Evolutionary conservation across 140 eudicot genomes (phyloP).

Genomic region (Erigeron philadelphicus): DNA sequence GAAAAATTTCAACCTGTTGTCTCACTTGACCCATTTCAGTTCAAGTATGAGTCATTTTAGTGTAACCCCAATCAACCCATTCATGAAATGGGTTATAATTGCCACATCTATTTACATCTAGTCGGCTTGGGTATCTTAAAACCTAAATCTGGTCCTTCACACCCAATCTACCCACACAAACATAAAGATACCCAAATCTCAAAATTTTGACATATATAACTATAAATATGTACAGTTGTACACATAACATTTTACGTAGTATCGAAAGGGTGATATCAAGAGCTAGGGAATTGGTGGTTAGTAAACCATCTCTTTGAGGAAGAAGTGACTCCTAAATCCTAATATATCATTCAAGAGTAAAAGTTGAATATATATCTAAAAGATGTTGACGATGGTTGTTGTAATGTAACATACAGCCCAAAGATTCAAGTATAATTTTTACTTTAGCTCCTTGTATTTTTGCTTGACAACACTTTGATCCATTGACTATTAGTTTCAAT

Average conservation of each 20-base stretch:
- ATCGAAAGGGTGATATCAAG: neutral
- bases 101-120: neutral
- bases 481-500: conserved; percentile 17
- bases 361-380: conserved; percentile 18
- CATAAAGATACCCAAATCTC: neutral
- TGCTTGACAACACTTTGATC: conserved; percentile 5
- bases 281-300: conserved; percentile 18
- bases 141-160: neutral
- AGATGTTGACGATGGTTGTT: conserved; percentile 24
- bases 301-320: conserved; percentile 20
- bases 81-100: neutral
- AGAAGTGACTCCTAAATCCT: conserved; percentile 5
- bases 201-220: neutral
- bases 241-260: neutral
- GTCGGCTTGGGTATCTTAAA: neutral
- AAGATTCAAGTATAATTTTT: conserved; percentile 6
- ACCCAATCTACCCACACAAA: neutral
- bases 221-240: neutral
- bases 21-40: neutral
- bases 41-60: neutral
- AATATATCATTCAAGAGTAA: conserved; percentile 22
- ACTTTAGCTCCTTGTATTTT: conserved; percentile 21
- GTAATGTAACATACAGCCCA: conserved; percentile 21
- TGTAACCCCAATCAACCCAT: neutral
- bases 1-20: neutral